A percentile compares a stretch with the other conserved stretches of the same genome.
phyloP scores from a whole-genome alignment of 805 yeast species.

The Deakozyma indianensis region DNA sequence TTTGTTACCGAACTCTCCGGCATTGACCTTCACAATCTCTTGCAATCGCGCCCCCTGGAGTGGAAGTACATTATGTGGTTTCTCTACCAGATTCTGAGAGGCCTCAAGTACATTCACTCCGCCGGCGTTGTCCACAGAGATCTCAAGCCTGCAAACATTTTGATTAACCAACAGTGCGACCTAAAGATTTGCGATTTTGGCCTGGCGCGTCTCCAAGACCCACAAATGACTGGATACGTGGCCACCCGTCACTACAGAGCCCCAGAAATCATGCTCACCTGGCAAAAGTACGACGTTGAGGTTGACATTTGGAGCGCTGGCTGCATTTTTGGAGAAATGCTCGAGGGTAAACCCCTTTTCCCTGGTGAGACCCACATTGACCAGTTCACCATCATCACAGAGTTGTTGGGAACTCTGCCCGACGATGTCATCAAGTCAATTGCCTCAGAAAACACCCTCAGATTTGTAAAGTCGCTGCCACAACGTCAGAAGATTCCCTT shows the following conservation, averaged over 20 bases:
- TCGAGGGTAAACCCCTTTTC: slow-evolving; percentile 90
- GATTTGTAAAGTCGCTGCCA: slow-evolving; percentile 89
- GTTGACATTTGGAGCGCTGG: slow-evolving; percentile 98
- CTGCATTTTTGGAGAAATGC: slow-evolving; percentile 94
- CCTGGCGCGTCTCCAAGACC: slow-evolving; percentile 91
- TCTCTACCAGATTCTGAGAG: slow-evolving; percentile 80
- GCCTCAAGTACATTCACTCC: slow-evolving; percentile 77
- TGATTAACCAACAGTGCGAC: slow-evolving; percentile 83
- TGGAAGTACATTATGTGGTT: slow-evolving; percentile 95
- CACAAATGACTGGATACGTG: slow-evolving; percentile 98
- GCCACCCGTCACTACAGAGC: slow-evolving; percentile 93
- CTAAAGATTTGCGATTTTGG: slow-evolving; percentile 90
- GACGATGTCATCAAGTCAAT: slow-evolving; percentile 91
- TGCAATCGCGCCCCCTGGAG: slow-evolving; percentile 87
- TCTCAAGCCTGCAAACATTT: slow-evolving; percentile 65
- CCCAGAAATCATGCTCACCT: slow-evolving; percentile 95
- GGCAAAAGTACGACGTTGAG: slow-evolving; percentile 95
- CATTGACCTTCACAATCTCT: slow-evolving; percentile 82
- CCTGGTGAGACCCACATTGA: slow-evolving; percentile 98
- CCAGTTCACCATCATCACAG: slow-evolving; percentile 94
- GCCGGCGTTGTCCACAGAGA: slow-evolving; percentile 90
- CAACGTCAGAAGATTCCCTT: slow-evolving; percentile 86
- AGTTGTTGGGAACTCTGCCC: slow-evolving; percentile 91
- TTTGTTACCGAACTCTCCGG: slow-evolving; percentile 96
- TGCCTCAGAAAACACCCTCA: slow-evolving; percentile 85